Evolutionary conservation across 1,139 yeast species (phyloP).

Genomic region (Debaryomyces sp.): DNA sequence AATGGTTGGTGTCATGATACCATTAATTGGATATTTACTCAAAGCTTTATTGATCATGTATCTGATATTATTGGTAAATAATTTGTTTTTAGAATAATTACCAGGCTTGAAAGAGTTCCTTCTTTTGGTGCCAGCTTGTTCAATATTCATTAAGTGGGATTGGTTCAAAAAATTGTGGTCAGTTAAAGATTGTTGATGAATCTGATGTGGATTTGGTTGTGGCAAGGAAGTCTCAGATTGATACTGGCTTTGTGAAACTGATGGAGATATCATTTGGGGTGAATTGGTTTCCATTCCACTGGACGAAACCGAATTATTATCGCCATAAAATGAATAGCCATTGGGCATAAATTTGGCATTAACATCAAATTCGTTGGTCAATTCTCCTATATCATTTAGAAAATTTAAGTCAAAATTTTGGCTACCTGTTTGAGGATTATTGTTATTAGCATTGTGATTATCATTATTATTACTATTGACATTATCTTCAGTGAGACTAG

Average conservation of each 20-base stretch:
- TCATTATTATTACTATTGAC: conserved; percentile 2
- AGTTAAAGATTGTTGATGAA: conserved; percentile 10
- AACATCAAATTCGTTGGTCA: conserved; percentile 50
- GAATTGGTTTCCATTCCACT: conserved; percentile 41
- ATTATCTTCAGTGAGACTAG: conserved; percentile 2
- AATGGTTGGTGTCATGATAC: conserved; percentile 60
- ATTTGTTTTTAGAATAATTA: conserved; percentile 40
- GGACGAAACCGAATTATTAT: conserved; percentile 40
- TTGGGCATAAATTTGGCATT: conserved; percentile 53
- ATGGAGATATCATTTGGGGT: conserved; percentile 44
- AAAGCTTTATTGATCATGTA: conserved; percentile 56
- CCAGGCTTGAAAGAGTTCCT: conserved; percentile 15
- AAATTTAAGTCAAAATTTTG: conserved; percentile 37
- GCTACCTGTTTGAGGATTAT: not conserved
- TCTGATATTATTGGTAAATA: conserved; percentile 59
- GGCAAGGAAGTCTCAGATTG: not conserved
- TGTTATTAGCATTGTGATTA: conserved; percentile 6
- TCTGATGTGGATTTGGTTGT: not conserved
- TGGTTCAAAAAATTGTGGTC: conserved; percentile 21
- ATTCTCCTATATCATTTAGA: conserved; percentile 44
- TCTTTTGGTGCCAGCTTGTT: conserved; percentile 14
- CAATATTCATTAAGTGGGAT: conserved; percentile 28
- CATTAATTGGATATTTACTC: conserved; percentile 64
- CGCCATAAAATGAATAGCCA: conserved; percentile 64
- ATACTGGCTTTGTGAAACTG: conserved; percentile 13